These are phyloP conservation scores for Apostasia ramifera DNA, from an alignment of 106 monocot species.

Conservation along the genomic window DNA sequence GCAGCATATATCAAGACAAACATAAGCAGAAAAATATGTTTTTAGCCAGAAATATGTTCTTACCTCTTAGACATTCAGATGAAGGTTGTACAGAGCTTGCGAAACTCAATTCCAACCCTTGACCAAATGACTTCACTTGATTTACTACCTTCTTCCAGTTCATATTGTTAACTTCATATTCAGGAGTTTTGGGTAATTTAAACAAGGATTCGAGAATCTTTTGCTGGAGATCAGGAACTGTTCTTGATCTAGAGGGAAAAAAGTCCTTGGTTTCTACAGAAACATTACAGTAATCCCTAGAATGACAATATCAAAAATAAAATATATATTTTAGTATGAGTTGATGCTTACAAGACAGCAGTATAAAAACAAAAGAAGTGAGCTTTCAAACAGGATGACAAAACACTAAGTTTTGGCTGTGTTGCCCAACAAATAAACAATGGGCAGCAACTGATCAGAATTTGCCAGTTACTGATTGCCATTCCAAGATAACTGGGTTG, in stretches of 20 bases:
- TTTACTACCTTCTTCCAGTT: slow-evolving; percentile 82
- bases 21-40: neutral
- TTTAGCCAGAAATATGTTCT: neutral
- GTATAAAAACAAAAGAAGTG: no score
- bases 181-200: slow-evolving; percentile 25
- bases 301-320: slow-evolving; percentile 4
- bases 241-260: slow-evolving; percentile 8
- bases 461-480: no score
- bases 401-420: no score
- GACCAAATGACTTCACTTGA: slow-evolving; percentile 58
- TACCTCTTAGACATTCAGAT: slow-evolving; percentile 36
- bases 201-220: slow-evolving; percentile 72
- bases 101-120: slow-evolving; percentile 44
- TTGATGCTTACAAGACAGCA: no score
- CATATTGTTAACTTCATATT: slow-evolving; percentile 41
- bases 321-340: neutral
- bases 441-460: no score
- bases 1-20: neutral
- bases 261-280: slow-evolving; percentile 7
- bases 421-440: no score
- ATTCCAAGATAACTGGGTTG: no score
- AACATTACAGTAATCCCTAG: slow-evolving; percentile 19
- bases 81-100: slow-evolving; percentile 15
- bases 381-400: no score
- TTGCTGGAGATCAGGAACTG: slow-evolving; percentile 39